phyloP scores from a whole-genome alignment of 371 early-diverging fungal species.

The Saksenaea oblongispora region DNA sequence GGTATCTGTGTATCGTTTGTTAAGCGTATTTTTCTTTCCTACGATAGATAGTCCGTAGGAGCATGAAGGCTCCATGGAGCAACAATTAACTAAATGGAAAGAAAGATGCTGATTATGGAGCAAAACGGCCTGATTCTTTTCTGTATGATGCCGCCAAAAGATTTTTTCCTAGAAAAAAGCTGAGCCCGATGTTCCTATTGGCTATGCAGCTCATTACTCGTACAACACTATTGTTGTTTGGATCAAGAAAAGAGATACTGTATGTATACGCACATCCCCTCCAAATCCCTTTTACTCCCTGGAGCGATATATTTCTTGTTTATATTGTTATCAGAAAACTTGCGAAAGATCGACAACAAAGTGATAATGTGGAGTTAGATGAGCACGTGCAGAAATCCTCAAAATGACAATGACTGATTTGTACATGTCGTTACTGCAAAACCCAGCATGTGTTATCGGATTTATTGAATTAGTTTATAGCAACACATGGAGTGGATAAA shows the following conservation, averaged over 20 bases:
- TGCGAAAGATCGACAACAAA: background rate
- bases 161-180: background rate
- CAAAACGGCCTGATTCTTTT: background rate
- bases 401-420: background rate
- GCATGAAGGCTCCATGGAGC: background rate
- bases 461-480: too few relatives aligned
- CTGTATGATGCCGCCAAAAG: background rate
- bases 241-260: background rate
- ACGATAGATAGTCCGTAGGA: background rate
- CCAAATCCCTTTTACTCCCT: background rate
- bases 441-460: too few relatives aligned
- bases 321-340: background rate
- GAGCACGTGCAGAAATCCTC: background rate
- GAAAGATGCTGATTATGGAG: background rate
- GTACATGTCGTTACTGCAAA: too few relatives aligned
- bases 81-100: background rate
- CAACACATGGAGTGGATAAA: too few relatives aligned
- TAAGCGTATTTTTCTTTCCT: too few relatives aligned
- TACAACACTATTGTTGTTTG: background rate
- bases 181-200: constrained; percentile 2
- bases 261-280: background rate
- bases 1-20: constrained; percentile 6
- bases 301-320: background rate
- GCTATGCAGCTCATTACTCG: constrained; percentile 6
- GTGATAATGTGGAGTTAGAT: background rate